phyloP scores from a whole-genome alignment of 208 protist species.

The Leishmania arabica region DNA sequence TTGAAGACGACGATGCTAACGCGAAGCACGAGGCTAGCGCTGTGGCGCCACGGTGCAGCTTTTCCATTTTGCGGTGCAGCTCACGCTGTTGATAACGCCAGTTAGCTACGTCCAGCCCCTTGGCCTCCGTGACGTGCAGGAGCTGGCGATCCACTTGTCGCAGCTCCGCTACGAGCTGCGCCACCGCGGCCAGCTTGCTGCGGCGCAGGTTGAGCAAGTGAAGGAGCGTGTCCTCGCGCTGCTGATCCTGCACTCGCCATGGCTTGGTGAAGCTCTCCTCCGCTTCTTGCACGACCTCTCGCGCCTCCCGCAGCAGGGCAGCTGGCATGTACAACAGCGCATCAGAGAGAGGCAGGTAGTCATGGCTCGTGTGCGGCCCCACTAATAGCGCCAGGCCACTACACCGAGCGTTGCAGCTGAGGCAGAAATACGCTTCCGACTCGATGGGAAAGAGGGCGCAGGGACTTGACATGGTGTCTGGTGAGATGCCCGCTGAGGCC shows the following conservation, averaged over 20 bases:
- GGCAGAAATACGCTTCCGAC: conserved; percentile 63
- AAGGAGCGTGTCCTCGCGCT: conserved; percentile 29
- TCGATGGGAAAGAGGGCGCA: conserved; percentile 31
- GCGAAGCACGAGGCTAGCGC: conserved; percentile 14
- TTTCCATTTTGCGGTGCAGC: conserved; percentile 21
- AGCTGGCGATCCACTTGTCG: conserved; percentile 40
- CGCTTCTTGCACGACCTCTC: conserved; percentile 29
- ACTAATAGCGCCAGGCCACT: conserved; percentile 58
- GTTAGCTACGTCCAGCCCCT: conserved; percentile 51
- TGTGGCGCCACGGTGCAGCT: conserved; percentile 21
- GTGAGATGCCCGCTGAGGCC: neutral
- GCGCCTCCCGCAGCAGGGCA: conserved; percentile 42
- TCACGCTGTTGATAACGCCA: conserved; percentile 49
- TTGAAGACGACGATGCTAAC: neutral
- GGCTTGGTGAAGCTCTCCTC: conserved; percentile 48
- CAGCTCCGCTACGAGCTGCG: conserved; percentile 50
- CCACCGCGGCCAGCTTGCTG: conserved; percentile 34
- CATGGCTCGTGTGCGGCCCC: conserved; percentile 74
- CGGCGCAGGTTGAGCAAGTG: conserved; percentile 34
- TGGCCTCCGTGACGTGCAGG: conserved; percentile 35
- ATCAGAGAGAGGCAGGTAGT: conserved; percentile 50
- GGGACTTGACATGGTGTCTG: neutral
- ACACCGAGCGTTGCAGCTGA: conserved; percentile 53
- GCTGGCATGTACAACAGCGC: conserved; percentile 55
- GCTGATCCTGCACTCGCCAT: conserved; percentile 36